A percentile compares a stretch with the other conserved stretches of the same genome.
Conservation (phyloP, 768 basidiomycete genomes). For the Lactifluus pinguis region DNA sequence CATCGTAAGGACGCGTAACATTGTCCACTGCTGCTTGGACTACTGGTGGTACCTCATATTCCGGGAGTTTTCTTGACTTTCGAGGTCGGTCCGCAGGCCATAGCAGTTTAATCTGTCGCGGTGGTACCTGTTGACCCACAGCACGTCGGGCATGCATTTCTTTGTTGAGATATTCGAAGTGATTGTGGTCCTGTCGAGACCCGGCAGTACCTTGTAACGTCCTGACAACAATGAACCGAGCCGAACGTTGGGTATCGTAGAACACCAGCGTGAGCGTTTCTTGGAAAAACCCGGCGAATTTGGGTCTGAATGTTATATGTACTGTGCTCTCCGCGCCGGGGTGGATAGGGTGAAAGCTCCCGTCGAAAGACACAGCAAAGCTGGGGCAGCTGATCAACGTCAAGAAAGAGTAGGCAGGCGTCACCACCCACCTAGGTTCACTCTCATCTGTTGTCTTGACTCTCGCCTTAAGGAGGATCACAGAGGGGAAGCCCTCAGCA, state of each 20-base stretch:
- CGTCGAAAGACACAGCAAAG: not conserved
- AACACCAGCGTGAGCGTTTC: conserved; percentile 8
- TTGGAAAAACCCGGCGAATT: conserved; percentile 8
- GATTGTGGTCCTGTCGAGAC: conserved; percentile 3
- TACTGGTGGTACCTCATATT: conserved; percentile 3
- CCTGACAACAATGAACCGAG: not conserved
- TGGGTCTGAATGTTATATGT: conserved; percentile 3
- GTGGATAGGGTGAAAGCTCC: not conserved
- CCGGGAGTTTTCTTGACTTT: not conserved
- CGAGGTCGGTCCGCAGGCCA: not conserved
- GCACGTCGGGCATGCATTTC: not conserved
- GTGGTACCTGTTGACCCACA: not conserved
- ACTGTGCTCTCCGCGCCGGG: conserved; percentile 1
- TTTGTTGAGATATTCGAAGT: not conserved
- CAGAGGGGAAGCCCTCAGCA: conserved; percentile 7
- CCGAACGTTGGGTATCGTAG: not conserved
- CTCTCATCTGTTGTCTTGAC: not conserved
- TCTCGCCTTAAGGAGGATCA: conserved; percentile 10
- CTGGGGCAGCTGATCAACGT: not conserved
- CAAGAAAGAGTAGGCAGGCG: not conserved
- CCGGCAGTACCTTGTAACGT: conserved; percentile 2
- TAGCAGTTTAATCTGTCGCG: not conserved
- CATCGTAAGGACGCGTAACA: not conserved
- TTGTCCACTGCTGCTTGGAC: not conserved
- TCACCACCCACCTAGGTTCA: conserved; percentile 1